Conservation (phyloP, 768 basidiomycete genomes). For the Tylopilus cervinicoccineus region DNA sequence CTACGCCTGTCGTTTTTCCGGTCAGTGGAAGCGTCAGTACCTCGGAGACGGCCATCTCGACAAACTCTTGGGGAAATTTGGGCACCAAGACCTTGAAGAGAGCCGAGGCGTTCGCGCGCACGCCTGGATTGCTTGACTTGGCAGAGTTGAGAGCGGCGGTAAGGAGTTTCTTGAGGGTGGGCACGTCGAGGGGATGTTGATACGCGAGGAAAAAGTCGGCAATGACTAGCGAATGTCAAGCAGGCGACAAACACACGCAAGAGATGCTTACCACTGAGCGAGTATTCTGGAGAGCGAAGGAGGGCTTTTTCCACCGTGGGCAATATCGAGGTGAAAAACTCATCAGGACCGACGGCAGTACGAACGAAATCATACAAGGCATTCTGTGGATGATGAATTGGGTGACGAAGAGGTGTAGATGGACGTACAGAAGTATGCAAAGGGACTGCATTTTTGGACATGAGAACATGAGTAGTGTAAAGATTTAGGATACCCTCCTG, state of each 20-base stretch:
- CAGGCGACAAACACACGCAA: background rate
- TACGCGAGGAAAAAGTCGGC: conserved; percentile 56
- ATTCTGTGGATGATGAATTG: conserved; percentile 31
- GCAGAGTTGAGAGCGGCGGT: conserved; percentile 59
- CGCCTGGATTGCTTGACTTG: conserved; percentile 67
- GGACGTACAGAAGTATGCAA: conserved; percentile 53
- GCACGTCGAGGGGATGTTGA: conserved; percentile 43
- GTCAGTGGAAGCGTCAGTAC: conserved; percentile 69
- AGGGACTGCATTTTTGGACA: conserved; percentile 62
- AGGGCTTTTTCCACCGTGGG: conserved; percentile 79
- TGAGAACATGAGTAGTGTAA: conserved; percentile 59
- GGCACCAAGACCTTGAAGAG: conserved; percentile 52
- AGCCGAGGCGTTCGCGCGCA: conserved; percentile 51
- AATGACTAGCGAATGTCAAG: conserved; percentile 39
- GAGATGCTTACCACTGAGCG: conserved; percentile 52
- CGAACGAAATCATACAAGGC: conserved; percentile 61
- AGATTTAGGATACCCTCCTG: conserved; percentile 57
- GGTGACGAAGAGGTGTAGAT: background rate
- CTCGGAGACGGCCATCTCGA: conserved; percentile 53
- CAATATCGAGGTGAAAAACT: conserved; percentile 52
- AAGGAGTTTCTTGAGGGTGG: conserved; percentile 52
- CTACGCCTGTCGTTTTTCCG: conserved; percentile 84
- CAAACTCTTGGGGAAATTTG: conserved; percentile 34
- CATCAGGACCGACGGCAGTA: conserved; percentile 45
- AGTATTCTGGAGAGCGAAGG: conserved; percentile 76